phyloP scores from a whole-genome alignment of 768 basidiomycete species.

The Russula virescens region DNA sequence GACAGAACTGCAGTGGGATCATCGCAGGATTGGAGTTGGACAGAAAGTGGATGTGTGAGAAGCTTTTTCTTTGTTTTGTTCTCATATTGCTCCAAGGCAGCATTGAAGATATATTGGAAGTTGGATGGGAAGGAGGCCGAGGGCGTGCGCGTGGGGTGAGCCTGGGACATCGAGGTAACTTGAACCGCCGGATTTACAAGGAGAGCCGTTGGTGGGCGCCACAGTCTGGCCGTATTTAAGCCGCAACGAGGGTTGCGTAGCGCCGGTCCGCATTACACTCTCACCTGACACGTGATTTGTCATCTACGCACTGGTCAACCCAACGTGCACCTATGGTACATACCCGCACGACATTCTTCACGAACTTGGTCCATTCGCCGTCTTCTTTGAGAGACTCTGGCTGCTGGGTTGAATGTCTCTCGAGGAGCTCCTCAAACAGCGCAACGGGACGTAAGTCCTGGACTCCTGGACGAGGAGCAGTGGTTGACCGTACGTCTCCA shows the following conservation, averaged over 20 bases:
- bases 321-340: background rate
- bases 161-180: background rate
- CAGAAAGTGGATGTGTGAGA: too few relatives aligned
- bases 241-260: too few relatives aligned
- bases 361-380: slow-evolving; percentile 17
- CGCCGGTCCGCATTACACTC: too few relatives aligned
- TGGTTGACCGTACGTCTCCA: slow-evolving; percentile 62
- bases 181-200: too few relatives aligned
- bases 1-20: too few relatives aligned
- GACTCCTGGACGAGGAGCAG: slow-evolving; percentile 57
- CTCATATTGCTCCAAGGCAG: background rate
- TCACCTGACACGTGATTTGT: slow-evolving; percentile 22
- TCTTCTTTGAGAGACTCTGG: slow-evolving; percentile 10
- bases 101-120: background rate
- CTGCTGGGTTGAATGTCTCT: slow-evolving; percentile 50
- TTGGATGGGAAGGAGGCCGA: background rate
- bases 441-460: slow-evolving; percentile 68
- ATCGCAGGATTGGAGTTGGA: too few relatives aligned
- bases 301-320: slow-evolving; percentile 1
- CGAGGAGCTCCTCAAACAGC: slow-evolving; percentile 67
- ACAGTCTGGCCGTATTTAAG: too few relatives aligned
- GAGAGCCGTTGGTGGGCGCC: too few relatives aligned
- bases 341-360: slow-evolving; percentile 17
- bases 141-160: background rate
- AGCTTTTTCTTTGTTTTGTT: too few relatives aligned